Base-by-base conservation (phyloP, 371 early-diverging fungal genomes). In the Mortierella sp. region DNA sequence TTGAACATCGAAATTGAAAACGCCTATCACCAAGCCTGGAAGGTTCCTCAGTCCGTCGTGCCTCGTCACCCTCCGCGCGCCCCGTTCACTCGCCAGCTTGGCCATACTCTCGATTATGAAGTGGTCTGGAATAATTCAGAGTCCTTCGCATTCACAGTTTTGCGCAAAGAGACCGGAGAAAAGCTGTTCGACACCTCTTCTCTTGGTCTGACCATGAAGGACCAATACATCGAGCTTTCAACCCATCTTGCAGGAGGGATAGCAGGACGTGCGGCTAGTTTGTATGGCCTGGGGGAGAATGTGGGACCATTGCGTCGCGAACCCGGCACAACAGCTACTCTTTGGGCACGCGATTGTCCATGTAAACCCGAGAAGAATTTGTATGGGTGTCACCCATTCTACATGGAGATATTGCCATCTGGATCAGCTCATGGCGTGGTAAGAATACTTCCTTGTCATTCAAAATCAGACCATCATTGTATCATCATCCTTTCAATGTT, bases 371-470 rank as follows among this genome's bases (percentile, higher is more conserved):
- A 81, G 33, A 79, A 85, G 45, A 93, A 93, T 59, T 73, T 88
- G 7, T 93, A 93, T 62, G 93, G 94, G 41, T 70, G 90, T 15
- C 94, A 93, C 62, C 88, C 94, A 11, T 86, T 91, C 48, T 91
- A 92, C 76, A 84, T 89, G 64, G 93, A 93, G 80, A 73, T 90
- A 16, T 85, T 74, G 19, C 74, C 74, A 7, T 72, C 87, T 19
- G 89, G 91, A 6, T 74, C 84, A n/a, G 86, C 89, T 21, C 92
- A 94, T 65, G 88, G 86, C n/a, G 86, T 84, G 45, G 72, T 72
- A 72, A 62, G 67, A 32, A 16, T 32, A 5, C 61, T 8, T 63
- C 33, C 9, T 28, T 21, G n/a, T 5, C 8, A 59, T 2, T 21
- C 15, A 59, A 59, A 13, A 63, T 47, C 10, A 15, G 2, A 32